Base-by-base conservation (phyloP, 768 basidiomycete genomes). In the Clitopilus passeckerianus region DNA sequence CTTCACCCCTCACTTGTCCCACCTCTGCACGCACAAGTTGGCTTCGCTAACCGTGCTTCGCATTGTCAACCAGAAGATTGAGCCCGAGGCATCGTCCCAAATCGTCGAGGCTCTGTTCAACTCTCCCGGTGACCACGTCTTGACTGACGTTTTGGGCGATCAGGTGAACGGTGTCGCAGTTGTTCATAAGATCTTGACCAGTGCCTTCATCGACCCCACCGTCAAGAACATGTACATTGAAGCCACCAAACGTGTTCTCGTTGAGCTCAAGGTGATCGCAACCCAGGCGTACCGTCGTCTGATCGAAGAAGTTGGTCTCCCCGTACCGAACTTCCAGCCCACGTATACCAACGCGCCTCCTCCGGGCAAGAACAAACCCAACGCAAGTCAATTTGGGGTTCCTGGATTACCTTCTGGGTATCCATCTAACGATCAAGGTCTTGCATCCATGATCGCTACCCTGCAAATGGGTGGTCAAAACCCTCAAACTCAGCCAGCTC, bases 1-100 rank as follows among this genome's bases (percentile, higher is more conserved):
- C 54, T 96, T 99, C 74, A 93, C 94, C 0, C 93, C 97, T 53
- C 96, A 98, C 69, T 81, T 98, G 37, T 95, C 94, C 2, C 95
- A 98, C 72, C 81, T 98, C 59, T 98, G 95, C 78, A 97, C 94
- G 2, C 97, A 99, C 79, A 98, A 98, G 74, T 74, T 99, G 66
- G 96, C 97, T 0, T 97, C 95, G 1, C 80, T 95, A 64, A 96
- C 95, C 1, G 94, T 98, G 41, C 80, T 99, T 63, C 83, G 95
- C 70, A 93, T 99, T 65, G 89, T 98, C 72, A 98, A 98, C 69
- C 97, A 99, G 74, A 93, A 92, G 74, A 87, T 89, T 23, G 97
- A 98, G 70, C 88, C 90, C 0, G 85, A 91, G 44, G 96, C 97
- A 14, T 91, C 93, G 18, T 80, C 77, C 53, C 89, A 91, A 64